phyloP scores from a whole-genome alignment of 75 land plant genomes.

The Isoetes taiwanensis region DNA sequence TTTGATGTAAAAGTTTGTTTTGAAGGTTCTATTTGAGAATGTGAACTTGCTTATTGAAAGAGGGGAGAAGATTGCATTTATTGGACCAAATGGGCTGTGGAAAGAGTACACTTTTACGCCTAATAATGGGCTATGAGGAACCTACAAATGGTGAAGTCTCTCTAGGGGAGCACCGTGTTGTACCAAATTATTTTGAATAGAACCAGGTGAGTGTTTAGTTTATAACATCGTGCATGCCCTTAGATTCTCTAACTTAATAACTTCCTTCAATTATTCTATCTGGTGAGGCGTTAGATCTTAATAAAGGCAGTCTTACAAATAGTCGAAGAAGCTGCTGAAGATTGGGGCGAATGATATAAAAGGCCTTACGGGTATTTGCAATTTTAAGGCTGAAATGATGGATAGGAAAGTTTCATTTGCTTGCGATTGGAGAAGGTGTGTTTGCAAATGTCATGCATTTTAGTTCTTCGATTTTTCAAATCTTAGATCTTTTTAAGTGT shows the following conservation, averaged over 20 bases:
- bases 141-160: slow-evolving; percentile 55
- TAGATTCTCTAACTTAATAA: too few species aligned
- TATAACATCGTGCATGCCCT: too few species aligned
- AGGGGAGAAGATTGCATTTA: slow-evolving; percentile 88
- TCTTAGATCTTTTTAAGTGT: too few species aligned
- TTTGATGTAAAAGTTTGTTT: too few species aligned
- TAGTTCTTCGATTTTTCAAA: too few species aligned
- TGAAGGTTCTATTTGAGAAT: slow-evolving; percentile 51
- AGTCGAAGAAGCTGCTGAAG: slow-evolving; percentile 85
- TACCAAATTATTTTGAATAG: slow-evolving; percentile 93
- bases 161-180: slow-evolving; percentile 80
- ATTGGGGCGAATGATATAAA: slow-evolving; percentile 96
- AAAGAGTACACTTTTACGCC: slow-evolving; percentile 71
- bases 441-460: neutral
- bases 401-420: slow-evolving; percentile 73
- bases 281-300: slow-evolving; percentile 90
- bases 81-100: slow-evolving; percentile 99
- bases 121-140: slow-evolving; percentile 68
- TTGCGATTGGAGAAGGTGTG: slow-evolving; percentile 98
- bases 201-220: slow-evolving; percentile 56
- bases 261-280: too few species aligned
- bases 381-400: slow-evolving; percentile 92
- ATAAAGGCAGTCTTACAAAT: slow-evolving; percentile 82
- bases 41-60: slow-evolving; percentile 65
- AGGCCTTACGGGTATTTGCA: slow-evolving; percentile 88